Base-by-base conservation (phyloP, 257 asterid species). In the Capsicum pubescens region DNA sequence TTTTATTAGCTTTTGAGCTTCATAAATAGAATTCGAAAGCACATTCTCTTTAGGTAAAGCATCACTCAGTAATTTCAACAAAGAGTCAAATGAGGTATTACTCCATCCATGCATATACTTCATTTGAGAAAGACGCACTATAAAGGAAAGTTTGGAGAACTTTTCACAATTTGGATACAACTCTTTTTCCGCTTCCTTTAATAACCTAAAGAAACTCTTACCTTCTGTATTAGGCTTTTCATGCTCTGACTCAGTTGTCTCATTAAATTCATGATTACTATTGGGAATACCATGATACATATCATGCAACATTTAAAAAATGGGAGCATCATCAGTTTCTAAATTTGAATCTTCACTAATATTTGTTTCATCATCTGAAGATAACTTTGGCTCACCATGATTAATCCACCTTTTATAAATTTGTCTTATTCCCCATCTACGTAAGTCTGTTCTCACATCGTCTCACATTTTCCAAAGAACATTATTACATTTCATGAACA, bases 41-140 rank as follows among this genome's bases (percentile, higher is more conserved):
- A 39, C 44, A 39, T 39, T 3, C 1, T 57, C 60, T 4, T 13
- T 35, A 0, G n/a, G 80, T 1, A 79, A 46, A 6, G 57, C 48
- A 6, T 69, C 83, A 16, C 58, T 69, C 16, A 86, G 39, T 17
- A 85, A n/a, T 66, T 44, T 78, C 39, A 72, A 78, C 7, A 71
- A 76, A 26, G 9, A 36, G n/a, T 81, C 58, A 17, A 85, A 81
- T 1, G 85, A 70, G 17, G 64, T 85, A 9, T 60, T 61, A 35
- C 68, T 72, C 85, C 72, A 82, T 2, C 79, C 52, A 13, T 60
- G 16, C 39, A 55, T 26, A 21, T 7, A 46, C 50, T 84, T 77
- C 42, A 77, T 7, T 46, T 84, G 79, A 59, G 77, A 14, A 10
- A 77, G n/a, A 8, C 55, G 3, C 15, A 84, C 26, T 69, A 10